These are phyloP conservation scores for Brassica carinata DNA, from an alignment of 345 rosid species.

Conservation along the genomic window DNA sequence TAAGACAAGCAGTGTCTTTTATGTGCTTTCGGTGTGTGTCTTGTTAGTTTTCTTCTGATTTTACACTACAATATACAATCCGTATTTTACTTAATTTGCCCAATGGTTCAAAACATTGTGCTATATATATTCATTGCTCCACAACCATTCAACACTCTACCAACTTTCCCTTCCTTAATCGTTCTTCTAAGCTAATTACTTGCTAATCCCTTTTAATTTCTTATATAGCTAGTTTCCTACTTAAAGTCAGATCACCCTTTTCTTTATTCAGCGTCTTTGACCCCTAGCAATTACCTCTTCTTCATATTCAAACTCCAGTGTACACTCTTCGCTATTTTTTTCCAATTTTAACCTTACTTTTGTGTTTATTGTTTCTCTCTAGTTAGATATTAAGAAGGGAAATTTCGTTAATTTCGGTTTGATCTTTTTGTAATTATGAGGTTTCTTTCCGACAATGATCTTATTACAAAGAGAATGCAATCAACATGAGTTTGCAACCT, in stretches of 20 bases:
- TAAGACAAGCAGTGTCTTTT: conserved; percentile 57
- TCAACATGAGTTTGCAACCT: conserved; percentile 55
- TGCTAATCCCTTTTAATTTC: neutral
- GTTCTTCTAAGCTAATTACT: neutral
- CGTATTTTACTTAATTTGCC: neutral
- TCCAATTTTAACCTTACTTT: neutral
- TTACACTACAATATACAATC: neutral
- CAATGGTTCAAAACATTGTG: conserved; percentile 11
- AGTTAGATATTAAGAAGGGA: neutral
- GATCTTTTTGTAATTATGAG: neutral
- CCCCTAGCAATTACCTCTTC: conserved; percentile 6
- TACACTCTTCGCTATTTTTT: neutral
- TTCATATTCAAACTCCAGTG: neutral
- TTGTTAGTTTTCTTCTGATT: conserved; percentile 29
- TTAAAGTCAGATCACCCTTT: conserved; percentile 9
- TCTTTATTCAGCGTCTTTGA: conserved; percentile 8
- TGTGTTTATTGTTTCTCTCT: neutral
- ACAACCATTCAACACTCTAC: conserved; percentile 36
- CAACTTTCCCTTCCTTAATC: conserved; percentile 27
- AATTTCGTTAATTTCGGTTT: neutral
- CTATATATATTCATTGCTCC: conserved; percentile 19
- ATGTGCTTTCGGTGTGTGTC: conserved; percentile 71
- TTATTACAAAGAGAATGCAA: conserved; percentile 57
- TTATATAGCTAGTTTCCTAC: neutral
- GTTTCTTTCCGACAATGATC: conserved; percentile 50